A percentile compares a stretch with the other conserved stretches of the same genome.
phyloP scores from a whole-genome alignment of 2,329 filamentous ascomycete genomes.

The Aspergillus sp. region DNA sequence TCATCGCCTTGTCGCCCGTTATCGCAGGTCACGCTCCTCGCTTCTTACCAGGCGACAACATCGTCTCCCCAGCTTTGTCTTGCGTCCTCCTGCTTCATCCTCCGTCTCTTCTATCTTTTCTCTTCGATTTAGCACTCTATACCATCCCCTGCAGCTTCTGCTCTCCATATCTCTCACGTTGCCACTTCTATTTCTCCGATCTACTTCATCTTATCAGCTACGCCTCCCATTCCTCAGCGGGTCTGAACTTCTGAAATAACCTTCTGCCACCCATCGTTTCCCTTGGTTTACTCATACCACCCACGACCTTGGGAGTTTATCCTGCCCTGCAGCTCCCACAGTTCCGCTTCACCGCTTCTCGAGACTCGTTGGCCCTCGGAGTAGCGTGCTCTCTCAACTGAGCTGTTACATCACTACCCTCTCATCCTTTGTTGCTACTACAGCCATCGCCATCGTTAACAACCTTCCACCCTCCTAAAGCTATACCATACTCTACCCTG shows the following conservation, averaged over 20 bases:
- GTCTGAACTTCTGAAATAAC: not conserved
- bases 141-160: conserved; percentile 2
- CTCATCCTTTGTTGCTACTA: not conserved
- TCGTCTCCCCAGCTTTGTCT: conserved; percentile 22
- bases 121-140: conserved; percentile 6
- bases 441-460: conserved; percentile 1
- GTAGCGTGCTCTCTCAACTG: not conserved
- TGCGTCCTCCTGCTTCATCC: conserved; percentile 18
- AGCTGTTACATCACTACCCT: not conserved
- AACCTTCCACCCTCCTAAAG: not conserved
- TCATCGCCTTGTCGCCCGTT: conserved; percentile 26
- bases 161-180: not conserved
- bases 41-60: conserved; percentile 17
- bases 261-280: not conserved
- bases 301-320: not conserved
- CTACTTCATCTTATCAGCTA: conserved; percentile 6
- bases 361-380: not conserved
- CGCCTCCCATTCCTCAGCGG: not conserved
- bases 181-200: conserved; percentile 1
- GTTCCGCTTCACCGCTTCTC: conserved; percentile 22
- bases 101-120: conserved; percentile 30
- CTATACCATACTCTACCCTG: conserved; percentile 23
- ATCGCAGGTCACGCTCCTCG: conserved; percentile 29
- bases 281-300: not conserved
- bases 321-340: conserved; percentile 10